Base-by-base conservation (phyloP, 2,329 filamentous ascomycete species). In the Trichocomaceae sp. region DNA sequence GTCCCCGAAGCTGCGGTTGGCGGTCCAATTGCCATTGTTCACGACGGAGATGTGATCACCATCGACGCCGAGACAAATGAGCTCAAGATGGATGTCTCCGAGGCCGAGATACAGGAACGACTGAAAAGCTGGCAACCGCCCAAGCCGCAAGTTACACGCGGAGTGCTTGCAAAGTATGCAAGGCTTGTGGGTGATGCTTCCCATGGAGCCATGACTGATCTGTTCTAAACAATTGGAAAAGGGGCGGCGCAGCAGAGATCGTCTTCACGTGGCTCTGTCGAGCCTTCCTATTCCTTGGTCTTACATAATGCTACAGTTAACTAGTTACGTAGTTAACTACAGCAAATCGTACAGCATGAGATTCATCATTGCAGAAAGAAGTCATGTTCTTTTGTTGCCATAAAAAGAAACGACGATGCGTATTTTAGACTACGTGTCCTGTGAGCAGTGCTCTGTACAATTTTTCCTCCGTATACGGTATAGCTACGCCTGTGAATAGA, bases 101-200 rank as follows among this genome's bases (percentile, higher is more conserved):
- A 87, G 3, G 84, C 84, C 62, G 89, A 93, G 72, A 79, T 95
- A 63, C 76, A 78, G 59, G 74, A 72, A 66, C 77, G 90, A 58
- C 71, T 83, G 66, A 77, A 75, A 55, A 76, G 74, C 58, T 95
- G 90, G 90, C 85, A 79, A 66, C 75, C 83, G 31, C 90, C 90
- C 0, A 78, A 75, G 65, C 83, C 83, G 65, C 80, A 81, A 58
- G 88, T 95, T 9, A 90, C 85, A 62, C 82, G 92, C 54, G 92
- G 92, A 39, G 86, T 86, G 41, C 67, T 97, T 75, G 91, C 89
- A 5, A 97, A 97, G 78, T 97, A 97, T 75, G 88, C 88, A 6
- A 76, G 81, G 44, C 72, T 96, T 65, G 92, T 97, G 0, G 87
- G 90, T 1, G 91, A 96, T 80, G 92, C 92, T 10, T 92, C 87